Base-by-base conservation (phyloP, 1,139 yeast genomes). In the Diutina sp. region DNA sequence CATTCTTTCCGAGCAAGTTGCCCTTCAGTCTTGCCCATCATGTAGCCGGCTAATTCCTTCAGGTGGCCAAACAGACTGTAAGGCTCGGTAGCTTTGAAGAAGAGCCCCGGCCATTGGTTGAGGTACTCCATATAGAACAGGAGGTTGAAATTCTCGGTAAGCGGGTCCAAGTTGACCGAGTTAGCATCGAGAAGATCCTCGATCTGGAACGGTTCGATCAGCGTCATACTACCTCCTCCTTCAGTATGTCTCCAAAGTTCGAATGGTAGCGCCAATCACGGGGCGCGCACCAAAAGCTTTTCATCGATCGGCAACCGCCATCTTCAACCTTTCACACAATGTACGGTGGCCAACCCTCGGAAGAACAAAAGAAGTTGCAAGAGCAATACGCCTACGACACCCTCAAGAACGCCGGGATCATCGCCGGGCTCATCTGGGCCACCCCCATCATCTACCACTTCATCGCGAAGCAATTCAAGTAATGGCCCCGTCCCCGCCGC, bases 1-100 rank as follows among this genome's bases (percentile, higher is more conserved):
- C 97, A 93, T 61, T 90, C 95, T 57, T 78, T 81, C 18, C 78
- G 82, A 28, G 74, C 72, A 48, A 75, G 60, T 57, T 71, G 65
- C 1, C 99, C 99, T 69, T 95, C 99, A 3, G 96, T 85, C 69
- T 95, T 95, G n/a, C 95, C 99, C 82, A 95, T 84, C 95, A 95
- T 85, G 65, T 87, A 87, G 0, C 93, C 95, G 54, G 53, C 53
- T 29, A 50, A n/a, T 11, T 50, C 53, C 45, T 30, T 50, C n/a
- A 44, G 6, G 2, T 50, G 25, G 11, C 51, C 51, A n/a, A 48
- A 48, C 38, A 28, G 32, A n/a, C 14, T 16, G 53, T 16, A 30
- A 7, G 53, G 53, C 14, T 63, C 65, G 2, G 62, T 65, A 14
- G 91, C 82, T 67, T 89, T 87, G 78, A 90, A 91, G 69, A 91